Evolutionary conservation across 176 grass and related monocot species (phyloP).

Genomic region (Eragrostis curvula): DNA sequence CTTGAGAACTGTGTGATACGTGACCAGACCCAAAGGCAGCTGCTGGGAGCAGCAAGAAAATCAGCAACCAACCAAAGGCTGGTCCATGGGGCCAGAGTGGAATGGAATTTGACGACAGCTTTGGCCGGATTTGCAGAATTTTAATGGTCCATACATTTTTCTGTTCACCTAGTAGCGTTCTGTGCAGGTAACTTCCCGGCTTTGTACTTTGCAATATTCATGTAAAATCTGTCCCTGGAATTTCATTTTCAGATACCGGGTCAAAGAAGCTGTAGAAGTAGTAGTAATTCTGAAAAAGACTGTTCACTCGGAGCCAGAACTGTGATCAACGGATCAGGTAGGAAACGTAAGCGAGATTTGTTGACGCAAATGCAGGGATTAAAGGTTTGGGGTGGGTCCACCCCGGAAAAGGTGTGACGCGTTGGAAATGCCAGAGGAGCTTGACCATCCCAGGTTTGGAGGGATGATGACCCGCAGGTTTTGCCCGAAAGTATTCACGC

Average conservation of each 20-base stretch:
- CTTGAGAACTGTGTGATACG: no score
- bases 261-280: conserved; percentile 24
- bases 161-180: no score
- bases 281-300: background rate
- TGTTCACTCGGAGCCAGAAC: background rate
- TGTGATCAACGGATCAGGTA: conserved; percentile 24
- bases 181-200: background rate
- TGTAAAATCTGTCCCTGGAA: background rate
- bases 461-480: background rate
- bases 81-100: background rate
- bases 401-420: background rate
- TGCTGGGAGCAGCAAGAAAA: conserved; percentile 24
- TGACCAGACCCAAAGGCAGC: background rate
- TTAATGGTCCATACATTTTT: background rate
- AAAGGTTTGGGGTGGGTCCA: background rate
- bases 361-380: background rate
- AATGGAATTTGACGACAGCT: conserved; percentile 15
- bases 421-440: conserved; percentile 20
- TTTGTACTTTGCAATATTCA: background rate
- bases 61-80: background rate
- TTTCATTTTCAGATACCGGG: conserved; percentile 6
- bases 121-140: background rate
- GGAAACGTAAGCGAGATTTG: conserved; percentile 25
- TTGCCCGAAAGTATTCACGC: background rate
- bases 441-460: conserved; percentile 19